These are phyloP conservation scores for Chenopodium quinoa DNA, from an alignment of 148 eudicot genomes.

Conservation along the genomic window DNA sequence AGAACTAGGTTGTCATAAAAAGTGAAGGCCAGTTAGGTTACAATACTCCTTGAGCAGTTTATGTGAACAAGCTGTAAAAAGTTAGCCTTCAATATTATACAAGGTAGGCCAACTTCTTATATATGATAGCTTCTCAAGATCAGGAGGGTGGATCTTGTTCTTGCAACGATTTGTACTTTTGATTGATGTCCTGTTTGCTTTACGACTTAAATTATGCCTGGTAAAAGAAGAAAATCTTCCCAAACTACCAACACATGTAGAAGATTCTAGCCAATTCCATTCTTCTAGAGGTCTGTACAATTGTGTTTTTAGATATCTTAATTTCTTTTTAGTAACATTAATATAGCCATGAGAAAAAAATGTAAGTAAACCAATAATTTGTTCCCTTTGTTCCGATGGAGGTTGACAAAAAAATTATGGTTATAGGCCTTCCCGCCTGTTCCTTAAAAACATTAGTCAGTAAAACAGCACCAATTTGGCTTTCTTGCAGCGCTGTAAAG, in stretches of 20 bases:
- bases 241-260: too few relatives aligned
- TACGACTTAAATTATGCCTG: not conserved
- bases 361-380: too few relatives aligned
- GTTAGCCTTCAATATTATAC: too few relatives aligned
- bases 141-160: not conserved
- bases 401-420: not conserved
- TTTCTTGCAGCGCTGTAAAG: not conserved
- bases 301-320: not conserved
- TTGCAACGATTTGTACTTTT: not conserved
- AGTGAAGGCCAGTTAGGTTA: too few relatives aligned
- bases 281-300: not conserved
- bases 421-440: not conserved
- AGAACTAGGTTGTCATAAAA: not conserved
- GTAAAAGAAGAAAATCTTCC: not conserved
- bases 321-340: not conserved
- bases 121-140: too few relatives aligned
- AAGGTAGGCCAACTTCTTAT: too few relatives aligned
- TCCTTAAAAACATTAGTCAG: not conserved
- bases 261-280: not conserved
- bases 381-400: not conserved
- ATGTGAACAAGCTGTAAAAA: too few relatives aligned
- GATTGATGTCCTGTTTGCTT: not conserved
- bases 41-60: too few relatives aligned
- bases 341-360: not conserved
- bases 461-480: not conserved